These are phyloP conservation scores for Dillenia turbinata DNA, from an alignment of 164 flowering plant species.

Conservation along the genomic window DNA sequence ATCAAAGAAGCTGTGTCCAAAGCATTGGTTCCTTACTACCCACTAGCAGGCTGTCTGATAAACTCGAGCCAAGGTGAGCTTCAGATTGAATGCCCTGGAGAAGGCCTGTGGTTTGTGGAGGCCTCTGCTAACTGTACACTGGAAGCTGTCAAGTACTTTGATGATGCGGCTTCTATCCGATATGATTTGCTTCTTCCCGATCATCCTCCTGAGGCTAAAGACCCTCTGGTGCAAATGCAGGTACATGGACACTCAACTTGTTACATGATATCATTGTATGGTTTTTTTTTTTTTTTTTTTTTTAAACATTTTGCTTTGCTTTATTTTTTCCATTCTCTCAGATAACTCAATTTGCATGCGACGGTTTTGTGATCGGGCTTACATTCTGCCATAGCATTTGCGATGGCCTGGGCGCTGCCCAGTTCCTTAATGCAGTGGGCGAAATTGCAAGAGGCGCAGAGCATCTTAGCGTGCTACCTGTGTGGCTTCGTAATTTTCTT, in stretches of 20 bases:
- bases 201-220: constrained; percentile 18
- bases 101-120: constrained; percentile 60
- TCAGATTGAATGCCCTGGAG: constrained; percentile 40
- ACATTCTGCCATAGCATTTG: constrained; percentile 59
- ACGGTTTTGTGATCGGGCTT: constrained; percentile 60
- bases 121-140: constrained; percentile 44
- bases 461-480: constrained; percentile 27
- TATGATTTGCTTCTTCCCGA: constrained; percentile 46
- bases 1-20: constrained; percentile 46
- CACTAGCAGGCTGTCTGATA: constrained; percentile 56
- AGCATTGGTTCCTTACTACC: constrained; percentile 65
- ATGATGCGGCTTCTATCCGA: constrained; percentile 23
- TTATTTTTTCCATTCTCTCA: constrained; percentile 9
- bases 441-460: constrained; percentile 51
- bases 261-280: too few species aligned
- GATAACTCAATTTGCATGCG: constrained; percentile 55
- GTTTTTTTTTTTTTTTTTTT: too few species aligned
- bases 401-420: constrained; percentile 76
- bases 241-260: constrained; percentile 12
- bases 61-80: constrained; percentile 22
- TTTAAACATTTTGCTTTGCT: background rate
- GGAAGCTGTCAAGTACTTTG: constrained; percentile 33
- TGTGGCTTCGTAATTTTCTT: constrained; percentile 43
- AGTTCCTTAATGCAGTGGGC: constrained; percentile 54
- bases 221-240: constrained; percentile 63